A percentile compares a stretch with the other conserved stretches of the same genome.
Evolutionary conservation across 1,139 yeast species (phyloP).

Genomic region (Taphrina sp.): DNA sequence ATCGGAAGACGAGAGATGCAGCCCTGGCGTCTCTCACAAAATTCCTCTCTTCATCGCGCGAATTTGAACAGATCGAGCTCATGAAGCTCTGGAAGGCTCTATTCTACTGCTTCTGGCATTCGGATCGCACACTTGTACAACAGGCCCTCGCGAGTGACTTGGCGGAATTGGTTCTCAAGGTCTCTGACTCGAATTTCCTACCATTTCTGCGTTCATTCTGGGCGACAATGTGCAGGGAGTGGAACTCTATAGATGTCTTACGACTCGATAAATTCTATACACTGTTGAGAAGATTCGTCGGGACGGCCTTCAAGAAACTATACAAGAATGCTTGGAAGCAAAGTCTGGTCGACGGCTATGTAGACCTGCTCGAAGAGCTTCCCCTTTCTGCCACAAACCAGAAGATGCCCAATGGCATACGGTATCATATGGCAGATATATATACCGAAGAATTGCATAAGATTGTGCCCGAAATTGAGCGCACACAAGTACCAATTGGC

Average conservation of each 20-base stretch:
- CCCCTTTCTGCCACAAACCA: slow-evolving; percentile 48
- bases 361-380: slow-evolving; percentile 43
- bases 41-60: slow-evolving; percentile 52
- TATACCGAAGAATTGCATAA: slow-evolving; percentile 79
- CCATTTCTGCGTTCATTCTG: slow-evolving; percentile 75
- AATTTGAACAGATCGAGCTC: slow-evolving; percentile 55
- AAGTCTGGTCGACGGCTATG: slow-evolving; percentile 51
- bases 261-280: slow-evolving; percentile 85
- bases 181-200: slow-evolving; percentile 50
- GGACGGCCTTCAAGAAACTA: slow-evolving; percentile 55
- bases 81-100: slow-evolving; percentile 93
- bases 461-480: slow-evolving; percentile 52
- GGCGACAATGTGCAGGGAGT: slow-evolving; percentile 73
- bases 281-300: slow-evolving; percentile 72
- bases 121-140: slow-evolving; percentile 90
- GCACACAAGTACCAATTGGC: slow-evolving; percentile 54
- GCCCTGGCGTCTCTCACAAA: slow-evolving; percentile 68
- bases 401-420: slow-evolving; percentile 64
- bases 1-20: slow-evolving; percentile 67
- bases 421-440: slow-evolving; percentile 82
- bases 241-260: slow-evolving; percentile 76
- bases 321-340: slow-evolving; percentile 58
- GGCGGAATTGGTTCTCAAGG: slow-evolving; percentile 55
- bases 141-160: slow-evolving; percentile 74
- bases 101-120: slow-evolving; percentile 86